phyloP scores from a whole-genome alignment of 306 rosid genomes.

The Clitoria ternatea region DNA sequence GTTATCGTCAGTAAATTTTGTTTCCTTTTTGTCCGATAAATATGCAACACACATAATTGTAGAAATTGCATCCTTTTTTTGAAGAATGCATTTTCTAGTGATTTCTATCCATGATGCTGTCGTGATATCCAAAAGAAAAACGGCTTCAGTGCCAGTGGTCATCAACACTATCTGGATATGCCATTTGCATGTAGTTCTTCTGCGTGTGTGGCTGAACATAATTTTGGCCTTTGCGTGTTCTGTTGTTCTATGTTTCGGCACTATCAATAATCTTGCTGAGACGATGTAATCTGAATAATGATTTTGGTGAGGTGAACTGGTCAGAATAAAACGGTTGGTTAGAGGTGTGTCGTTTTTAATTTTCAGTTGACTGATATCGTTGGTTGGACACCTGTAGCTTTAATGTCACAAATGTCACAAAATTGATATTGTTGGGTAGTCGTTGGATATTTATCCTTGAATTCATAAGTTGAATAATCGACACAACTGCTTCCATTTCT shows the following conservation, averaged over 20 bases:
- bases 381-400: background rate
- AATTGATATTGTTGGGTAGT: background rate
- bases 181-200: background rate
- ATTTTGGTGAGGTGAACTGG: slow-evolving; percentile 3
- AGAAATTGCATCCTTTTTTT: background rate
- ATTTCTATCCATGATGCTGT: background rate
- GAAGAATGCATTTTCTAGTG: background rate
- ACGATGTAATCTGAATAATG: background rate
- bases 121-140: background rate
- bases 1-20: background rate
- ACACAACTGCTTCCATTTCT: slow-evolving; percentile 24
- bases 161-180: background rate
- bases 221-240: background rate
- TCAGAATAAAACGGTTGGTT: background rate
- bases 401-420: background rate
- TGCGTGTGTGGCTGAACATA: background rate
- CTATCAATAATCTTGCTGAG: background rate
- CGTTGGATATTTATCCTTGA: background rate
- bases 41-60: background rate
- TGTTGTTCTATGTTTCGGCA: background rate
- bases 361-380: background rate
- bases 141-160: background rate
- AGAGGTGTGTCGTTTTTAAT: background rate
- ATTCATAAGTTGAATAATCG: background rate
- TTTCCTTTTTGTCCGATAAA: background rate